Percentiles rank a stretch among this genome's conserved stretches.
phyloP scores from a whole-genome alignment of 371 early-diverging fungal species.

The Circinella umbellata region DNA sequence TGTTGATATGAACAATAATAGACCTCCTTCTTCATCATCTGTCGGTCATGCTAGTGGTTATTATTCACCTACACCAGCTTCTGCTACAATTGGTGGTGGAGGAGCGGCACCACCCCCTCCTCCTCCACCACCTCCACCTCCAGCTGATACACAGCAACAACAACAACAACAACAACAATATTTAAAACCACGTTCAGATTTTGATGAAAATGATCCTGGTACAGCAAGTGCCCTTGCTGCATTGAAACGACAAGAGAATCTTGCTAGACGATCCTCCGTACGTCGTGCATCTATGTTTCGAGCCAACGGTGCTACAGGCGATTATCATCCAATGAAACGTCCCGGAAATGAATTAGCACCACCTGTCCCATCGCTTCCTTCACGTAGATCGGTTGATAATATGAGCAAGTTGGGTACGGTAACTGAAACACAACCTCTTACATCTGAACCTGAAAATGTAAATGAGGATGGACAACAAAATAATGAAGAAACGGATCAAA shows the following conservation, averaged over 20 bases:
- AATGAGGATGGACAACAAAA: not conserved
- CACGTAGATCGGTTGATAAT: not conserved
- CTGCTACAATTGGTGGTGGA: conserved; percentile 11
- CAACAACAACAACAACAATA: conserved; percentile 16
- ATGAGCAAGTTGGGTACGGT: conserved; percentile 21
- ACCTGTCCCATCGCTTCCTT: conserved; percentile 46
- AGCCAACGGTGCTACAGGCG: conserved; percentile 21
- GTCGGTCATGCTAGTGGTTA: conserved; percentile 17
- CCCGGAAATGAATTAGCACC: conserved; percentile 25
- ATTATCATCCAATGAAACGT: conserved; percentile 28
- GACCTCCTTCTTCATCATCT: conserved; percentile 17
- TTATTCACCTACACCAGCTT: conserved; percentile 42
- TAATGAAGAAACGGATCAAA: not conserved
- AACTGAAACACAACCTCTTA: conserved; percentile 1
- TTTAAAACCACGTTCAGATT: conserved; percentile 16
- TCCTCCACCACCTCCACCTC: conserved; percentile 23
- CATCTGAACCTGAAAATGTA: not conserved
- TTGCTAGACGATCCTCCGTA: conserved; percentile 51
- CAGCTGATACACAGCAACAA: conserved; percentile 31
- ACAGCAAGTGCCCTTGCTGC: conserved; percentile 53
- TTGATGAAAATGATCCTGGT: conserved; percentile 51
- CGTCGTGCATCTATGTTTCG: conserved; percentile 54
- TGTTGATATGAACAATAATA: conserved; percentile 7
- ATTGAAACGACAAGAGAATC: conserved; percentile 52
- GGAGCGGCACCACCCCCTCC: conserved; percentile 5